A percentile compares a stretch with the other conserved stretches of the same genome.
Conservation (phyloP, 164 flowering plant species). For the Umbilicus rupestris region DNA sequence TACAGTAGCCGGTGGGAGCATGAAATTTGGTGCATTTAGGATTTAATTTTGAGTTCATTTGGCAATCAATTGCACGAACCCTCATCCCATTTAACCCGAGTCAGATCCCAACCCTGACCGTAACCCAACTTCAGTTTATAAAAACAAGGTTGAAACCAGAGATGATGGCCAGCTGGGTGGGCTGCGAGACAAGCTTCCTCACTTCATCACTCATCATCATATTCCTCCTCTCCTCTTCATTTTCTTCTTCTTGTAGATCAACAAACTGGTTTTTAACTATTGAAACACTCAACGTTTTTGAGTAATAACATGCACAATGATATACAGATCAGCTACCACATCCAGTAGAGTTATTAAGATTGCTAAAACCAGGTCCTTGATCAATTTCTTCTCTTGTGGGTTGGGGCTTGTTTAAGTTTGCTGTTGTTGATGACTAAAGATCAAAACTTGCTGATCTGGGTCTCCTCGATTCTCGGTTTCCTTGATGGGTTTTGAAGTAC, state of each 20-base stretch:
- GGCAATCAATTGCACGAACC: not conserved
- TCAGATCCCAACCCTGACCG: not conserved
- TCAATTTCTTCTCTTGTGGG: not conserved
- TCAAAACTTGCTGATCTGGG: slow-evolving; percentile 3
- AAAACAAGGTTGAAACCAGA: not conserved
- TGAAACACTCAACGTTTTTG: not conserved
- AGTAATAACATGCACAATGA: slow-evolving; percentile 5
- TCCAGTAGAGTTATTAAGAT: no score
- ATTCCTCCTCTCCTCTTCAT: not conserved
- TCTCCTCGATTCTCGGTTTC: not conserved
- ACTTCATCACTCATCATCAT: not conserved
- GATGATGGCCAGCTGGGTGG: not conserved
- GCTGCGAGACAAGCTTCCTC: slow-evolving; percentile 1
- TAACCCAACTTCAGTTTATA: not conserved
- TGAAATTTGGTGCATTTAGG: not conserved
- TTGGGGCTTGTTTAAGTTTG: no score
- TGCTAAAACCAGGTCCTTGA: not conserved
- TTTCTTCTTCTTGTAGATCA: not conserved
- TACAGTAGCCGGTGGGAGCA: not conserved
- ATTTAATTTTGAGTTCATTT: not conserved
- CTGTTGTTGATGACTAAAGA: slow-evolving; percentile 1
- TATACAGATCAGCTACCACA: not conserved
- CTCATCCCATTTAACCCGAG: not conserved
- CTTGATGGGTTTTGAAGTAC: not conserved
- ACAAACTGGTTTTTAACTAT: not conserved